A percentile compares a stretch with the other conserved stretches of the same genome.
Evolutionary conservation across 1,284 basidiomycete genomes (phyloP).

Genomic region (Boletellus dicymbophilus): DNA sequence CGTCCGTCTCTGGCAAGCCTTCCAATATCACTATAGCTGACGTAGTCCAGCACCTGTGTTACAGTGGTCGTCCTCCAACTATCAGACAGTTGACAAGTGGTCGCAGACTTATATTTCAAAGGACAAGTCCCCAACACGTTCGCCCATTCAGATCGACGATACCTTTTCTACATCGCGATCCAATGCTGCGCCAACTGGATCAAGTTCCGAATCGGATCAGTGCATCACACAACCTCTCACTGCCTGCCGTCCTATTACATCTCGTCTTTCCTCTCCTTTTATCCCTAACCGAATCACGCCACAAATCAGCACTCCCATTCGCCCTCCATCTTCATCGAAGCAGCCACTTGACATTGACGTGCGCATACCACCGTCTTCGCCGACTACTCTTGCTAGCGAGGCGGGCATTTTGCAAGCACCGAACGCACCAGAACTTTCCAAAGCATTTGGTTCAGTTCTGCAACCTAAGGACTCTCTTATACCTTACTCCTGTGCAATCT

Average conservation of each 20-base stretch:
- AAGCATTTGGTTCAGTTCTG: conserved; percentile 79
- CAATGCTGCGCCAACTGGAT: conserved; percentile 9
- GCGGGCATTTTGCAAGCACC: conserved; percentile 64
- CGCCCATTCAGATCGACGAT: conserved; percentile 20
- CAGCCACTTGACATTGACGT: conserved; percentile 33
- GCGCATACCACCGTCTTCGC: conserved; percentile 37
- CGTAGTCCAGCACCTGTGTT: conserved; percentile 59
- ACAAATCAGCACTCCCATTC: conserved; percentile 57
- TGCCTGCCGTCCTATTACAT: conserved; percentile 48
- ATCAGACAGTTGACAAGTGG: conserved; percentile 63
- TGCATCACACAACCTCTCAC: conserved; percentile 26
- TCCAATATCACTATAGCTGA: conserved; percentile 14
- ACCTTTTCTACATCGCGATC: conserved; percentile 15
- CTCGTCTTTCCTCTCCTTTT: conserved; percentile 28
- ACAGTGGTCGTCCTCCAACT: conserved; percentile 55
- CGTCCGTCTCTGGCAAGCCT: conserved; percentile 31
- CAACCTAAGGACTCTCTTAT: conserved; percentile 73
- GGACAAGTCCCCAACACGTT: conserved; percentile 43
- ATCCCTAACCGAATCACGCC: conserved; percentile 53
- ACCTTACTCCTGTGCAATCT: conserved; percentile 68
- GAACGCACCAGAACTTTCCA: conserved; percentile 65
- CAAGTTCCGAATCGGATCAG: conserved; percentile 8
- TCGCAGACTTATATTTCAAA: conserved; percentile 71
- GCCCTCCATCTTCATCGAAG: conserved; percentile 60
- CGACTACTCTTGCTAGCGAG: conserved; percentile 33